Base-by-base conservation (phyloP, 78 protist species). In the Dictyostelium firmibasis region DNA sequence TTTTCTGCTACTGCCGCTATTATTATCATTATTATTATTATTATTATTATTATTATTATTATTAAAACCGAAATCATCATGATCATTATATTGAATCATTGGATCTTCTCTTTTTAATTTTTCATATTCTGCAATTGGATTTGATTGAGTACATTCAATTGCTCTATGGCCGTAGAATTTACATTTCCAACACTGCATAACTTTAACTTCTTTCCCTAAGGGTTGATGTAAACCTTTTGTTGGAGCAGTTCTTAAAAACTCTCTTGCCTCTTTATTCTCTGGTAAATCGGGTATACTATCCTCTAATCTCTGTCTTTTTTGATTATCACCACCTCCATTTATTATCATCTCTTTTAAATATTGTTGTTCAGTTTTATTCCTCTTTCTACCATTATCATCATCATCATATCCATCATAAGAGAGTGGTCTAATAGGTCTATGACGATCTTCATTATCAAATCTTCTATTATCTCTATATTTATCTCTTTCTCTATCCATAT, bases 111-210 rank as follows among this genome's bases (percentile, higher is more conserved):
- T 67, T 60, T 38, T 23, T 53, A 44, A n/a, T 67, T 85, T 60
- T 8, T 79, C 50, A 16, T 29, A n/a, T 67, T 88, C 93, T 13
- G 27, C 23, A 10, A 38, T 20, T 27, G 38, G 20, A 44, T 79
- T 76, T n/a, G 85, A 62, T 27, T 18, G 43, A 36, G 85, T 85
- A 64, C 93, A 88, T 64, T 88, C 93, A 4, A 57, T 62, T 18
- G 85, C 79, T 43, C 86, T 76, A 31, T 88, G 93, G 29, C 93
- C 93, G 79, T 88, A 81, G 27, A 33, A 8, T 47, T 85, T 85
- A 69, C 96, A 92, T 69, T 70, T 79, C 85, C 84, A 92, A 69
- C 96, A 92, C 53, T 92, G 84, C 96, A 92, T 76, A 20, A 92
- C 92, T 36, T 92, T 92, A 20, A 72, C 92, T 23, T 92, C 92